phyloP scores from a whole-genome alignment of 2,329 filamentous ascomycete species.

The Penicillium expansum region DNA sequence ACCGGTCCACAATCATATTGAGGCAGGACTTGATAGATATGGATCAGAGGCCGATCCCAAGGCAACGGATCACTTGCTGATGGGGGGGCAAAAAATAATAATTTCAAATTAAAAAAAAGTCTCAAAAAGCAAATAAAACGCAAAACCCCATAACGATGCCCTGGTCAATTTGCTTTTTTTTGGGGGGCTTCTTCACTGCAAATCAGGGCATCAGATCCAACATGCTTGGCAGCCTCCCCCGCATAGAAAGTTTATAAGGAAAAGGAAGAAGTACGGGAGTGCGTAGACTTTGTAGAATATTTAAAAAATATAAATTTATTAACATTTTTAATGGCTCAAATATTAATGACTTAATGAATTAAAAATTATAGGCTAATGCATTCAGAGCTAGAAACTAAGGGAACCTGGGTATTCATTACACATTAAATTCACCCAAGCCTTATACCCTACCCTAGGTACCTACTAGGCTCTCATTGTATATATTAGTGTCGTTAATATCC shows the following conservation, averaged over 20 bases:
- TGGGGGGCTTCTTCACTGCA: conserved; percentile 20
- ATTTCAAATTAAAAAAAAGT: not conserved
- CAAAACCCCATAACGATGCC: not conserved
- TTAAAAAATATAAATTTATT: no score
- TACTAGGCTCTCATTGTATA: not conserved
- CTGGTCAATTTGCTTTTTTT: conserved; percentile 3
- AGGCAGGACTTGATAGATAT: not conserved
- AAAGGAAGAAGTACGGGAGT: not conserved
- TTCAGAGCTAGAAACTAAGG: conserved; percentile 11
- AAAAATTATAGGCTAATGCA: not conserved
- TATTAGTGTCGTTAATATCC: conserved; percentile 5
- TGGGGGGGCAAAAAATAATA: not conserved
- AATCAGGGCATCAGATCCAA: conserved; percentile 23
- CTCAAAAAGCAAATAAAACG: not conserved
- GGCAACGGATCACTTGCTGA: not conserved
- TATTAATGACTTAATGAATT: not conserved
- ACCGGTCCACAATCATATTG: not conserved
- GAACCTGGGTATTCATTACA: conserved; percentile 20
- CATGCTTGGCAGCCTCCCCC: conserved; percentile 28
- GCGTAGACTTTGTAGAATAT: not conserved
- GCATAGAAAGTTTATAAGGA: conserved; percentile 25
- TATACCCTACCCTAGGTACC: not conserved
- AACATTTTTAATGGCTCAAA: not conserved
- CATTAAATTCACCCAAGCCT: conserved; percentile 11
- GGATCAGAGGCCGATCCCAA: not conserved